Conservation (phyloP, 768 basidiomycete species). For the Mycena vitilis region DNA sequence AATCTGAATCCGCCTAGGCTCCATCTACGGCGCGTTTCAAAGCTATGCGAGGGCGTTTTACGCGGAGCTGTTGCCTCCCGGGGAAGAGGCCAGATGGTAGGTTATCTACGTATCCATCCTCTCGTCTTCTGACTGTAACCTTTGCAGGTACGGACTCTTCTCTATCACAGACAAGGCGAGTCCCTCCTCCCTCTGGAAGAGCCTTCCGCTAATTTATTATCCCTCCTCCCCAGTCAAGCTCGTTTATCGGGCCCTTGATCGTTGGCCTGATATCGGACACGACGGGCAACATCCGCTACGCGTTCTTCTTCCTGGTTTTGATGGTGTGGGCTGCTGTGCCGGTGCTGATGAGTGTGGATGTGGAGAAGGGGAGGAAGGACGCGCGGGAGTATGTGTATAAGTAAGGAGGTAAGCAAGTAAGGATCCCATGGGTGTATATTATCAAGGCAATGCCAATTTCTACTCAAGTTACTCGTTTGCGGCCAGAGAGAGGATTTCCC, state of each 20-base stretch:
- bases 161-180: constrained; percentile 90
- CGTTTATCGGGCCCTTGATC: constrained; percentile 90
- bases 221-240: constrained; percentile 71
- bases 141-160: constrained; percentile 70
- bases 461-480: too few species aligned
- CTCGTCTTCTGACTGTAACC: too few species aligned
- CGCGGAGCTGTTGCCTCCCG: constrained; percentile 85
- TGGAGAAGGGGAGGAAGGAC: constrained; percentile 70
- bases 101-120: too few species aligned
- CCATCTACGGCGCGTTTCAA: constrained; percentile 91
- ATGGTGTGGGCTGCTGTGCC: constrained; percentile 90
- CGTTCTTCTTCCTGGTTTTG: constrained; percentile 86
- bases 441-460: too few species aligned
- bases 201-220: constrained; percentile 3
- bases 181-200: constrained; percentile 3
- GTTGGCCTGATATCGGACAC: constrained; percentile 90
- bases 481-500: too few species aligned
- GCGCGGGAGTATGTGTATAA: constrained; percentile 54
- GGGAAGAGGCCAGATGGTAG: constrained; percentile 88
- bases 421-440: too few species aligned
- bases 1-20: constrained; percentile 50
- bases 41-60: constrained; percentile 90
- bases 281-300: constrained; percentile 92
- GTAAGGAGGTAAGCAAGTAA: not conserved
- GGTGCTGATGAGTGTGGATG: constrained; percentile 75